Percentiles rank a stretch among this genome's conserved stretches.
phyloP scores from a whole-genome alignment of 345 rosid genomes.

The Passiflora organensis region DNA sequence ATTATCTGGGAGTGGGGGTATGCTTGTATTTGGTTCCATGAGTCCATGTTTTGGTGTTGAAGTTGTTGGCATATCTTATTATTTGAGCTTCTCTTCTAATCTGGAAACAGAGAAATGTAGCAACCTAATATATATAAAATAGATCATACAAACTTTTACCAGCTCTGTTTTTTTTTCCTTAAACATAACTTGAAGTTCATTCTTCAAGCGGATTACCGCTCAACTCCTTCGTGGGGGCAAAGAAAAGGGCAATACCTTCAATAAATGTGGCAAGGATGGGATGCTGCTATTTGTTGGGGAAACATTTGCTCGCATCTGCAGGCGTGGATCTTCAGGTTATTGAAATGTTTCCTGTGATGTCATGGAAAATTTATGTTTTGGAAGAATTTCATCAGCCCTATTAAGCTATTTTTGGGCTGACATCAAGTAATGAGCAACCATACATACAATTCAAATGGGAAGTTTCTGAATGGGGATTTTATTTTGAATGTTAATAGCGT shows the following conservation, averaged over 20 bases:
- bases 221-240: slow-evolving; percentile 59
- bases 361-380: slow-evolving; percentile 1
- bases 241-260: slow-evolving; percentile 27
- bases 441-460: no score
- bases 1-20: background rate
- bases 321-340: slow-evolving; percentile 93
- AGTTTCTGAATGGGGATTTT: background rate
- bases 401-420: slow-evolving; percentile 1
- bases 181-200: slow-evolving; percentile 47
- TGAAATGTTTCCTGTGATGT: slow-evolving; percentile 12
- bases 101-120: background rate
- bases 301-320: slow-evolving; percentile 71
- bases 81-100: background rate
- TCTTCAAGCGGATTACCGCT: slow-evolving; percentile 62
- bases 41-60: background rate
- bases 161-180: slow-evolving; percentile 34
- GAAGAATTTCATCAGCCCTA: background rate
- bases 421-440: no score
- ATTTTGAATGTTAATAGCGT: background rate
- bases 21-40: background rate
- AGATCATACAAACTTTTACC: background rate
- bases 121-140: background rate
- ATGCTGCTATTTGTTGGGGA: slow-evolving; percentile 58
- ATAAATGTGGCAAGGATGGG: slow-evolving; percentile 27
- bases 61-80: background rate